Conservation (phyloP, 2,329 filamentous ascomycete species). For the Pestalotiopsis sp. region DNA sequence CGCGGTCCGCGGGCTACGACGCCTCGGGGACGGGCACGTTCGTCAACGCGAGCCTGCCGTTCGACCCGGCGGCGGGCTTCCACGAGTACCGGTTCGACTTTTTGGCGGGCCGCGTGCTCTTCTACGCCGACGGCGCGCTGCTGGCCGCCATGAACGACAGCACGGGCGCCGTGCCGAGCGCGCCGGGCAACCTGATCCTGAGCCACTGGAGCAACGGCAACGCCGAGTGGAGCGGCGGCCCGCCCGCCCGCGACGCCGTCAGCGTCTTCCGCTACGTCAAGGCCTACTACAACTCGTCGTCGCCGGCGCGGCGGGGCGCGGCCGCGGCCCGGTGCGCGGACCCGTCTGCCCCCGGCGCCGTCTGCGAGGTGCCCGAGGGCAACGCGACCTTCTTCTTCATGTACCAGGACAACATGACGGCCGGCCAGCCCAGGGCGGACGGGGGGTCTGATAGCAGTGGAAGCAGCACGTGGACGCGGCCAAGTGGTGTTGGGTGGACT, state of each 20-base stretch:
- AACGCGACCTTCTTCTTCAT: constrained; percentile 53
- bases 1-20: constrained; percentile 62
- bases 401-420: constrained; percentile 45
- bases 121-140: constrained; percentile 67
- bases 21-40: constrained; percentile 63
- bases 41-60: constrained; percentile 60
- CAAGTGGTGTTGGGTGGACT: constrained; percentile 46
- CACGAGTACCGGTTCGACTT: constrained; percentile 85
- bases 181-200: constrained; percentile 68
- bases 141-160: constrained; percentile 54
- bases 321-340: constrained; percentile 44
- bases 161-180: constrained; percentile 58
- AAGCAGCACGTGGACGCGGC: constrained; percentile 23
- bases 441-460: constrained; percentile 16
- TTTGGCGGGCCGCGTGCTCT: constrained; percentile 61
- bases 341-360: constrained; percentile 35
- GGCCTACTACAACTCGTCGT: constrained; percentile 77
- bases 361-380: constrained; percentile 55
- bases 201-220: constrained; percentile 83
- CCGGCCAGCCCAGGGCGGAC: constrained; percentile 47
- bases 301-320: constrained; percentile 39
- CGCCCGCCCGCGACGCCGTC: constrained; percentile 63
- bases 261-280: constrained; percentile 72
- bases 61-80: constrained; percentile 66
- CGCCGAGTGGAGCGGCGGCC: constrained; percentile 69